Percentiles rank a stretch among this genome's conserved stretches.
Evolutionary conservation across 2,329 filamentous ascomycete genomes (phyloP).

Genomic region (Akanthomyces uredinophilus): DNA sequence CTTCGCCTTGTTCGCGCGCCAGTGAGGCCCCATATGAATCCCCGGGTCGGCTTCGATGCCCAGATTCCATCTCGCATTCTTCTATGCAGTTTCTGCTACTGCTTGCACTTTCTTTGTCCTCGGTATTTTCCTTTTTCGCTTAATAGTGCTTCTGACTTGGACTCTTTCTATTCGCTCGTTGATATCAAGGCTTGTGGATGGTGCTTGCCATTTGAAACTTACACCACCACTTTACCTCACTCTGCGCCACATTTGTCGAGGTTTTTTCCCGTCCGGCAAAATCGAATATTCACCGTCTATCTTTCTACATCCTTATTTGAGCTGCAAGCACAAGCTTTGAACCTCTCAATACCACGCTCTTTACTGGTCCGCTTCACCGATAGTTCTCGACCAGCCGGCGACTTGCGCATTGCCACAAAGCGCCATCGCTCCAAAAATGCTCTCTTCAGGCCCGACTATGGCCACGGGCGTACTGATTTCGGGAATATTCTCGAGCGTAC

Average conservation of each 20-base stretch:
- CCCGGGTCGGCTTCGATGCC: background rate
- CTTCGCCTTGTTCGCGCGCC: background rate
- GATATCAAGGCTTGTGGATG: background rate
- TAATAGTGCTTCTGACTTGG: background rate
- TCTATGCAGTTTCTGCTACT: background rate
- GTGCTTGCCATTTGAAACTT: background rate
- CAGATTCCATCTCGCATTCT: background rate
- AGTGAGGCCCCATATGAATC: background rate
- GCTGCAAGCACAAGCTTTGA: too few species aligned
- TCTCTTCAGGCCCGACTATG: background rate
- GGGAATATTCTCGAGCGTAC: background rate
- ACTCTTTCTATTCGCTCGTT: background rate
- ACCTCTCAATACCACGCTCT: background rate
- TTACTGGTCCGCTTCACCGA: background rate
- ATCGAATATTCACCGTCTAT: background rate
- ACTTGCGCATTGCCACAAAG: background rate
- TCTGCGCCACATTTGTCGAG: background rate
- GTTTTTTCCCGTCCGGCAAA: background rate
- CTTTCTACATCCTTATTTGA: background rate
- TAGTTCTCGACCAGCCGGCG: background rate
- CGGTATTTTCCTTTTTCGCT: background rate
- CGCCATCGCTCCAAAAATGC: background rate
- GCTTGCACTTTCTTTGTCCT: background rate
- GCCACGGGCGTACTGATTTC: background rate
- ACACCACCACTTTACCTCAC: background rate